These are phyloP conservation scores for Pisolithus tinctorius DNA, from an alignment of 768 basidiomycete species.

Conservation along the genomic window DNA sequence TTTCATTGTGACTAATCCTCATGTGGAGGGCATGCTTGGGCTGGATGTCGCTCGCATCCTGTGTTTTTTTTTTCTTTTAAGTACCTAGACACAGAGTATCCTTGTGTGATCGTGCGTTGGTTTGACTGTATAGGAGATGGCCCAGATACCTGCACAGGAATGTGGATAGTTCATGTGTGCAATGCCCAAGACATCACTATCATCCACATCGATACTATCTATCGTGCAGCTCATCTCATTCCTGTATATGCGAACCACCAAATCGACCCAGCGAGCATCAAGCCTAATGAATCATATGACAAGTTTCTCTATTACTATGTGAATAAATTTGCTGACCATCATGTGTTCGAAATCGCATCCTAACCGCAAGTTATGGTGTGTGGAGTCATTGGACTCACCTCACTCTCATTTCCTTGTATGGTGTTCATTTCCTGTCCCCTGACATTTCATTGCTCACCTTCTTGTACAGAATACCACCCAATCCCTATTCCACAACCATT, in stretches of 20 bases:
- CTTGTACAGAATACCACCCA: too few species aligned
- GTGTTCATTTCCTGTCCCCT: too few species aligned
- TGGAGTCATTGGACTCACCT: too few species aligned
- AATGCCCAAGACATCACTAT: constrained; percentile 5
- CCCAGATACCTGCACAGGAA: constrained; percentile 17
- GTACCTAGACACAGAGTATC: constrained; percentile 1
- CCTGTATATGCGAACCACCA: constrained; percentile 12
- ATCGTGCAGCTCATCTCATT: constrained; percentile 25
- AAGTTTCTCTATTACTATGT: too few species aligned
- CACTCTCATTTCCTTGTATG: too few species aligned
- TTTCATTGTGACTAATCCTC: constrained; percentile 11
- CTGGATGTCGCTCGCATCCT: constrained; percentile 12
- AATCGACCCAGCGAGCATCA: constrained; percentile 6
- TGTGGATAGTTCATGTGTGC: constrained; percentile 21
- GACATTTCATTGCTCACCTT: too few species aligned
- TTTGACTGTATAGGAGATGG: constrained; percentile 9
- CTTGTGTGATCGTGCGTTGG: constrained; percentile 19
- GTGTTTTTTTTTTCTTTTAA: constrained; percentile 23
- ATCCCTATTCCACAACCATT: too few species aligned
- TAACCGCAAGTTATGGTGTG: too few species aligned
- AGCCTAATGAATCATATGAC: constrained; percentile 7
- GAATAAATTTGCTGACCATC: too few species aligned
- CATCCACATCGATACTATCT: constrained; percentile 24
- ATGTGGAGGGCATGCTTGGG: constrained; percentile 11
- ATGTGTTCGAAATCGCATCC: too few species aligned